phyloP scores from a whole-genome alignment of 140 eudicot genomes.

The Ambrosia hybrid region DNA sequence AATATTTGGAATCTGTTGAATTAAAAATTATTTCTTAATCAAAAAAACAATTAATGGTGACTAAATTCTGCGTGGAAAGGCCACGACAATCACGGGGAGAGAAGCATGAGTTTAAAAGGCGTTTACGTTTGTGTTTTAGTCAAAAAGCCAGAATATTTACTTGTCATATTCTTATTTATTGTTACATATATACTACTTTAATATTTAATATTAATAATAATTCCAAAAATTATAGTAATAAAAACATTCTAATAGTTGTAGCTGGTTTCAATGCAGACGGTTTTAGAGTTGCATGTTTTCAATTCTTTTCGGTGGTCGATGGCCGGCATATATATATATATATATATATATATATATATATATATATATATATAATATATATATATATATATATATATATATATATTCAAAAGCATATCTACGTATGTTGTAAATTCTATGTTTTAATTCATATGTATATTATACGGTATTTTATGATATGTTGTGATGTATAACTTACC shows the following conservation, averaged over 20 bases:
- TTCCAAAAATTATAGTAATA: neutral
- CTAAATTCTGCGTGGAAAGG: constrained; percentile 34
- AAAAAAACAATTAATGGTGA: constrained; percentile 16
- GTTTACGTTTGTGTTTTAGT: constrained; percentile 23
- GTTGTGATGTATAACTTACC: neutral
- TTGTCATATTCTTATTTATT: neutral
- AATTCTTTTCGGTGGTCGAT: constrained; percentile 5
- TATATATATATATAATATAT: no score
- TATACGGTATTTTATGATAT: neutral
- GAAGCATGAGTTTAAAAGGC: constrained; percentile 14
- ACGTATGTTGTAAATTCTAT: neutral
- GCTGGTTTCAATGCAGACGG: constrained; percentile 24
- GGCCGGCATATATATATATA: constrained; percentile 1
- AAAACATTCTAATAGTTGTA: neutral
- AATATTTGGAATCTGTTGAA: neutral
- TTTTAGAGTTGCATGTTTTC: constrained; percentile 19
- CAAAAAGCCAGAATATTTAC: constrained; percentile 17
- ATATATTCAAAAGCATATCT: no score
- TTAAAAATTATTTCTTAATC: neutral
- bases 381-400: no score
- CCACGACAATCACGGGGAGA: constrained; percentile 26
- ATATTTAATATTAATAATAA: neutral
- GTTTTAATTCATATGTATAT: no score
- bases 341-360: neutral
- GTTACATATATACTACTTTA: neutral